Evolutionary conservation across 129 eudicot genomes (phyloP).

Genomic region (Tagetes erecta): DNA sequence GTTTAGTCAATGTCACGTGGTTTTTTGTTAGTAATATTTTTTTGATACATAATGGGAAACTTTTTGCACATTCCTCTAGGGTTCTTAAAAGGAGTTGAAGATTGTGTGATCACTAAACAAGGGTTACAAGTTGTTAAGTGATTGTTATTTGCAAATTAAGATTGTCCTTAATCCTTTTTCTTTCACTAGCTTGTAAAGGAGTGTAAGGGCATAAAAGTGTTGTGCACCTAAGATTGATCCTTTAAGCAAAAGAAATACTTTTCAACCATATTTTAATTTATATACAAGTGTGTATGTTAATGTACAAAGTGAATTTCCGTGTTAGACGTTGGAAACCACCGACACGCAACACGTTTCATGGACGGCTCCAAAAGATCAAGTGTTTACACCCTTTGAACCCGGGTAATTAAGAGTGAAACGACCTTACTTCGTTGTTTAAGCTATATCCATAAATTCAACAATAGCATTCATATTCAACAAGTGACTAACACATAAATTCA

Average conservation of each 20-base stretch:
- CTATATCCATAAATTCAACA: too few species aligned
- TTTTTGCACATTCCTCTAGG: conserved; percentile 33
- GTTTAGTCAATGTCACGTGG: too few species aligned
- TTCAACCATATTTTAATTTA: background rate
- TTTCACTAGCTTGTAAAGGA: conserved; percentile 39
- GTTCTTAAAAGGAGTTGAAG: conserved; percentile 42
- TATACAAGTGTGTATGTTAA: too few species aligned
- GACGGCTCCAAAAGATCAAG: too few species aligned
- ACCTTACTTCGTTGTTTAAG: too few species aligned
- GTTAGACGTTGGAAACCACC: too few species aligned
- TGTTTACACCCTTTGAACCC: too few species aligned
- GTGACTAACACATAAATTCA: too few species aligned
- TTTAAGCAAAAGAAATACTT: conserved; percentile 36
- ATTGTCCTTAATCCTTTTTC: conserved; percentile 44
- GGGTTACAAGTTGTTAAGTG: conserved; percentile 40
- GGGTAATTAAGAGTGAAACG: too few species aligned
- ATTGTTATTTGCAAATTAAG: conserved; percentile 44
- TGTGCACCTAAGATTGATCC: conserved; percentile 31
- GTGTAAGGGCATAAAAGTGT: conserved; percentile 37
- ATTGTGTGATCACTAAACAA: conserved; percentile 49
- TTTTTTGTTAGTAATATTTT: background rate
- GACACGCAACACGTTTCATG: too few species aligned
- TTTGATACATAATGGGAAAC: conserved; percentile 11
- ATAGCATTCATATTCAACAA: too few species aligned
- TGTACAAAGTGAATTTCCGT: too few species aligned